A percentile compares a stretch with the other conserved stretches of the same genome.
These are phyloP conservation scores for Candida qinlingensis DNA, from an alignment of 805 yeast species.

Conservation along the genomic window DNA sequence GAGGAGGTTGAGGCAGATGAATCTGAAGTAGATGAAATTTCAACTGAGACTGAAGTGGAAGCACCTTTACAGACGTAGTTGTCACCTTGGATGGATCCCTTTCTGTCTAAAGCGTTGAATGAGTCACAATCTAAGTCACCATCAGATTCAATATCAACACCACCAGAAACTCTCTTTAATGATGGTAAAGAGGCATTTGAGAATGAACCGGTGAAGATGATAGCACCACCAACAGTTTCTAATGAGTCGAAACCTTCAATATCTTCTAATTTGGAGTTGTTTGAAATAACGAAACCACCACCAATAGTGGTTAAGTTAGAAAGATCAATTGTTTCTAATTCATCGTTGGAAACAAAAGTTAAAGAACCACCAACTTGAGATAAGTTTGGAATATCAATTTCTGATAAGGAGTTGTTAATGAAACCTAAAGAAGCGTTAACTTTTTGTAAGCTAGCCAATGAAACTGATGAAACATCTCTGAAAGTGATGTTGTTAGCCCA, in stretches of 20 bases:
- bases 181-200: slow-evolving; percentile 70
- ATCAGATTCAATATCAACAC: slow-evolving; percentile 72
- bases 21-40: slow-evolving; percentile 27
- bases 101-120: slow-evolving; percentile 64
- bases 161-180: slow-evolving; percentile 83
- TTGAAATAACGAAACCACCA: slow-evolving; percentile 89
- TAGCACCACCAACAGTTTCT: slow-evolving; percentile 81
- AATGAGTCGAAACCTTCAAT: slow-evolving; percentile 73
- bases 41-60: slow-evolving; percentile 41
- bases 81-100: slow-evolving; percentile 90
- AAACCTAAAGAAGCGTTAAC: slow-evolving; percentile 83
- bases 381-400: slow-evolving; percentile 50
- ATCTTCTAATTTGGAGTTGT: slow-evolving; percentile 67
- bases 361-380: slow-evolving; percentile 74
- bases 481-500: slow-evolving; percentile 88
- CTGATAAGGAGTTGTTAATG: slow-evolving; percentile 62
- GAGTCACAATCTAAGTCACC: slow-evolving; percentile 79
- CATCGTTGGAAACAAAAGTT: slow-evolving; percentile 66
- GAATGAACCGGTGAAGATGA: slow-evolving; percentile 74
- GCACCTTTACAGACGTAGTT: slow-evolving; percentile 71
- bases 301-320: slow-evolving; percentile 67
- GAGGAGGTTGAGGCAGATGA: slow-evolving; percentile 13
- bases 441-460: slow-evolving; percentile 58
- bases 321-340: slow-evolving; percentile 65
- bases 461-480: slow-evolving; percentile 71